Evolutionary conservation across 148 eudicot genomes (phyloP).

Genomic region (Suaeda aralocaspica): DNA sequence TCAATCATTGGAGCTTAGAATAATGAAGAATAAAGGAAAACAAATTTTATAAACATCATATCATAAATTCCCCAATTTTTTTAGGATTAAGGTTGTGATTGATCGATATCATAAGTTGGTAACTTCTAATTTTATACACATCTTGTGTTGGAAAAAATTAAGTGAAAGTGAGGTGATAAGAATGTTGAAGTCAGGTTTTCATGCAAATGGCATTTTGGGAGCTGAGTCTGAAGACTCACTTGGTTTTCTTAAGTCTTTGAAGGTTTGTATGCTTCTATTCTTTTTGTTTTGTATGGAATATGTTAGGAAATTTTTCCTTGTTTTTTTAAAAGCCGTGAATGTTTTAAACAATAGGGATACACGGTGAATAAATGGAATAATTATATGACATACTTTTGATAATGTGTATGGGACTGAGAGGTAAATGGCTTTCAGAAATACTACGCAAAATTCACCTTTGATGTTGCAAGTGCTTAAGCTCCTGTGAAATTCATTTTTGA

Average conservation of each 20-base stretch:
- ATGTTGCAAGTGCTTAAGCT: not conserved
- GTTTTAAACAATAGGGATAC: too few species aligned
- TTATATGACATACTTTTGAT: too few species aligned
- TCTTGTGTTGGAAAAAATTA: not conserved
- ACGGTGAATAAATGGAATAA: too few species aligned
- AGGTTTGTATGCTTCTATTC: constrained; percentile 22
- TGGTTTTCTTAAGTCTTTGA: constrained; percentile 53
- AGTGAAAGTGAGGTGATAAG: constrained; percentile 10
- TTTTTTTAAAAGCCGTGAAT: too few species aligned
- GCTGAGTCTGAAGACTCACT: constrained; percentile 35
- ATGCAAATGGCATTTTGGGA: constrained; percentile 24
- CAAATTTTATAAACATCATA: not conserved
- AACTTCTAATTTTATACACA: not conserved
- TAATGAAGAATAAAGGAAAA: not conserved
- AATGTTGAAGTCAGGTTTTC: constrained; percentile 19
- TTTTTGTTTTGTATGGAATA: not conserved
- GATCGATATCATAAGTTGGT: too few species aligned
- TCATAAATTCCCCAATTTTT: not conserved
- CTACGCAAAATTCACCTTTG: not conserved
- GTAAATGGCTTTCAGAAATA: not conserved
- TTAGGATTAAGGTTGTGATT: too few species aligned
- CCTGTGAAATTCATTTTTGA: not conserved
- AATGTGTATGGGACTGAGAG: not conserved
- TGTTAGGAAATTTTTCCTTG: too few species aligned
- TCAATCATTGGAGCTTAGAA: constrained; percentile 11